phyloP scores from a whole-genome alignment of 2,329 filamentous ascomycete genomes.

The Verticillium longisporum region DNA sequence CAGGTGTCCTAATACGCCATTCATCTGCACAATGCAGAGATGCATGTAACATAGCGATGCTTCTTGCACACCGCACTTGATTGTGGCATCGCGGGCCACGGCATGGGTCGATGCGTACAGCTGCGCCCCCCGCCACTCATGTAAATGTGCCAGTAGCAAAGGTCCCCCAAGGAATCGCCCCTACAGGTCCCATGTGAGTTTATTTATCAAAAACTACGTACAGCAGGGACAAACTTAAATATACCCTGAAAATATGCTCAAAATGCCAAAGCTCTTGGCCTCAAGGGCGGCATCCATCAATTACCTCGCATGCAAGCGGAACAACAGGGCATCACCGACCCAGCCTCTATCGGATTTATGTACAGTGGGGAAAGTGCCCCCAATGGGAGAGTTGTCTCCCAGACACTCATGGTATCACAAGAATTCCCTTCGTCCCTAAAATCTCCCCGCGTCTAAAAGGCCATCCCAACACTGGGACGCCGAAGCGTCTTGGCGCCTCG shows the following conservation, averaged over 20 bases:
- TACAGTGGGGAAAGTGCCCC: not conserved
- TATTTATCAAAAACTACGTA: too few species aligned
- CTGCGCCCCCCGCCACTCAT: not conserved
- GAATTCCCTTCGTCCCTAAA: not conserved
- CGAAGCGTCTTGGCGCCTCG: constrained; percentile 1
- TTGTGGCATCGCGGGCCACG: not conserved
- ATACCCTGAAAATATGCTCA: not conserved
- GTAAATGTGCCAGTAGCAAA: too few species aligned
- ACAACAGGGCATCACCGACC: not conserved
- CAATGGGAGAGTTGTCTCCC: not conserved
- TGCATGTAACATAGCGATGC: not conserved
- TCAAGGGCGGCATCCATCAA: not conserved
- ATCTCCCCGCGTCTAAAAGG: constrained; percentile 3
- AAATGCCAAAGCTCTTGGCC: not conserved
- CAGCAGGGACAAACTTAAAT: too few species aligned
- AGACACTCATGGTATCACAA: not conserved
- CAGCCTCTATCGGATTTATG: not conserved
- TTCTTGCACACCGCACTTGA: not conserved
- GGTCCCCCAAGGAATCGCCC: too few species aligned
- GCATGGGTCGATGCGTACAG: not conserved
- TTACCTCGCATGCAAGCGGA: not conserved
- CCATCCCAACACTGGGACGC: constrained; percentile 7
- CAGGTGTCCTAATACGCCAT: not conserved
- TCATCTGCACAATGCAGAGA: not conserved
- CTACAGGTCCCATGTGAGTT: too few species aligned